These are phyloP conservation scores for Anthostomella pinea DNA, from an alignment of 2,329 filamentous ascomycete species.

Conservation along the genomic window DNA sequence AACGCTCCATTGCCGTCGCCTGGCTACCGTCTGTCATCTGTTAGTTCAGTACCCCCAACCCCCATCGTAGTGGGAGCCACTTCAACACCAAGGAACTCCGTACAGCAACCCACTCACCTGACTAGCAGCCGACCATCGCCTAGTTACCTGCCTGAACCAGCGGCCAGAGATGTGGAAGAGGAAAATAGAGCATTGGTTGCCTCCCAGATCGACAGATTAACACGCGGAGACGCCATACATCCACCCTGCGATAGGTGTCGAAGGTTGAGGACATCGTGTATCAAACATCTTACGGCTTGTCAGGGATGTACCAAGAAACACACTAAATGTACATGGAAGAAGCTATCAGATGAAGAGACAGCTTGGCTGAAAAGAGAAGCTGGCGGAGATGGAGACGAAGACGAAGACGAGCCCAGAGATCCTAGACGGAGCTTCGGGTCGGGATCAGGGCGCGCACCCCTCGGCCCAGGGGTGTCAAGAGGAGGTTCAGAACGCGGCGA, in stretches of 20 bases:
- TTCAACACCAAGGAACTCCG: slow-evolving; percentile 28
- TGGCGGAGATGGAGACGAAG: slow-evolving; percentile 27
- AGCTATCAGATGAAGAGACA: slow-evolving; percentile 70
- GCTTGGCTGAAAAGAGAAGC: slow-evolving; percentile 33
- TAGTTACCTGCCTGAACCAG: slow-evolving; percentile 26
- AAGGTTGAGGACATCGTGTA: slow-evolving; percentile 73
- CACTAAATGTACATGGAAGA: slow-evolving; percentile 82
- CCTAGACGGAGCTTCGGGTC: slow-evolving; percentile 17
- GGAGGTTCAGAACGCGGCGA: slow-evolving; percentile 23
- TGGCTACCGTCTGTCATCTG: slow-evolving; percentile 25
- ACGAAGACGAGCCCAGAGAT: slow-evolving; percentile 27
- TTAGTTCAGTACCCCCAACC: slow-evolving; percentile 30
- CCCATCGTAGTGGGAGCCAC: slow-evolving; percentile 26
- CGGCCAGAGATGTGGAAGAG: slow-evolving; percentile 30
- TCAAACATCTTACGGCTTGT: slow-evolving; percentile 84
- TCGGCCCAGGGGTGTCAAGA: slow-evolving; percentile 18
- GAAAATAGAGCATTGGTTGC: slow-evolving; percentile 59
- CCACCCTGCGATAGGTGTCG: slow-evolving; percentile 84
- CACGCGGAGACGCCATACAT: slow-evolving; percentile 70
- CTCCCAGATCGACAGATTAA: slow-evolving; percentile 70
- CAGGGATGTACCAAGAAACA: slow-evolving; percentile 88
- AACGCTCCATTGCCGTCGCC: slow-evolving; percentile 27
- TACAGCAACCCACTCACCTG: slow-evolving; percentile 26
- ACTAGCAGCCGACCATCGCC: slow-evolving; percentile 29
- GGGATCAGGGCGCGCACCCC: slow-evolving; percentile 19